Percentiles rank a stretch among this genome's conserved stretches.
phyloP scores from a whole-genome alignment of 192 early-diverging fungal genomes.

The Jimgerdemannia lactiflua region DNA sequence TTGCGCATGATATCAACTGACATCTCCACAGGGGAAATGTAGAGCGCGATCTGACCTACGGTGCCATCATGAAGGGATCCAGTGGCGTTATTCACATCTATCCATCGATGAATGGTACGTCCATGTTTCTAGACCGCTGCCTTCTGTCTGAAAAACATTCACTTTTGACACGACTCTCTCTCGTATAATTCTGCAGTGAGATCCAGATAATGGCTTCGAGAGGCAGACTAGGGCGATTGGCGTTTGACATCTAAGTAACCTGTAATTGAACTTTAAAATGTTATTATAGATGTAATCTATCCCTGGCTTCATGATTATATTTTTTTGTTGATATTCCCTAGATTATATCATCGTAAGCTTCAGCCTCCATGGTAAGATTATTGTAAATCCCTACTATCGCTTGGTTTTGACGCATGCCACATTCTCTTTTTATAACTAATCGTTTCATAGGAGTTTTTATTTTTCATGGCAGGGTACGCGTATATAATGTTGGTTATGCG shows the following conservation, averaged over 20 bases:
- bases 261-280: not conserved
- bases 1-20: not conserved
- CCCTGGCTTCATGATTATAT: not conserved
- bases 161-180: not conserved
- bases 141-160: not conserved
- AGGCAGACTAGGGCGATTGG: conserved; percentile 92
- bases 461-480: conserved; percentile 73
- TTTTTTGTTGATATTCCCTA: not conserved
- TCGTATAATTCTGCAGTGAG: conserved; percentile 35
- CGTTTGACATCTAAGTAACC: conserved; percentile 72
- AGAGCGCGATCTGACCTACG: conserved; percentile 80
- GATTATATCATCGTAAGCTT: conserved; percentile 42
- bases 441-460: conserved; percentile 82
- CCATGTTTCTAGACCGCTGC: not conserved
- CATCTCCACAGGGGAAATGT: conserved; percentile 47
- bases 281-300: no score
- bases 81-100: conserved; percentile 53
- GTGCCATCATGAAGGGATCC: conserved; percentile 71
- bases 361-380: conserved; percentile 60
- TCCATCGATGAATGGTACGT: conserved; percentile 45
- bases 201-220: conserved; percentile 87
- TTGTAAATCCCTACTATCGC: conserved; percentile 18
- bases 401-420: not conserved
- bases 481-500: not conserved
- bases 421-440: conserved; percentile 1